Conservation (phyloP, 2,329 filamentous ascomycete genomes). For the Pyrenophora teres region DNA sequence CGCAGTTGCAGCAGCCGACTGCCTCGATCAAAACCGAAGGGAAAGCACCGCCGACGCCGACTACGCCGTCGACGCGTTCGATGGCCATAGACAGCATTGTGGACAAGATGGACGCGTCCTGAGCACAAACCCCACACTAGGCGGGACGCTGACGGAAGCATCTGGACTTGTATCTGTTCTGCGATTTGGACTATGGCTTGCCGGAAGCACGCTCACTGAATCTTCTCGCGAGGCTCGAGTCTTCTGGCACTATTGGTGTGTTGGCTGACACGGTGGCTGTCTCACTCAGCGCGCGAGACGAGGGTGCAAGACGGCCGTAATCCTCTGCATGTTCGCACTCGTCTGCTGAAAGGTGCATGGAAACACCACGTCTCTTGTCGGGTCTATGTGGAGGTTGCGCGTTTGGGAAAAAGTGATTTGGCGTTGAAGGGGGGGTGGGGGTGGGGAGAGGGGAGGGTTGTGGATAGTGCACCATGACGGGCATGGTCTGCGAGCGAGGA, state of each 20-base stretch:
- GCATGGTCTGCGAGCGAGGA: slow-evolving; percentile 1
- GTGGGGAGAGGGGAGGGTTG: slow-evolving; percentile 1
- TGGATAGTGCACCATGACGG: slow-evolving; percentile 3
- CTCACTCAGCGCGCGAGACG: slow-evolving; percentile 5
- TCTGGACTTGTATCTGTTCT: background rate
- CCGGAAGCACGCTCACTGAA: slow-evolving; percentile 4
- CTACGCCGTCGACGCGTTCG: slow-evolving; percentile 44
- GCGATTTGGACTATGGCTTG: slow-evolving; percentile 1
- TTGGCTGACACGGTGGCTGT: background rate
- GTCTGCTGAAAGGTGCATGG: background rate
- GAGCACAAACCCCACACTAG: slow-evolving; percentile 14
- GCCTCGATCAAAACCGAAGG: slow-evolving; percentile 29
- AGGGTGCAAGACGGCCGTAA: background rate
- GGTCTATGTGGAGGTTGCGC: slow-evolving; percentile 1
- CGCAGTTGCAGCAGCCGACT: slow-evolving; percentile 19
- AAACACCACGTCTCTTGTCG: background rate
- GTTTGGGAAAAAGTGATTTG: slow-evolving; percentile 17
- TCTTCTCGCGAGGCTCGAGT: slow-evolving; percentile 3
- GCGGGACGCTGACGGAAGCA: background rate
- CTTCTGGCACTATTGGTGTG: slow-evolving; percentile 4
- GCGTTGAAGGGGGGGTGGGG: slow-evolving; percentile 17
- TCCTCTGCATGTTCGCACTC: background rate
- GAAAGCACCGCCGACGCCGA: slow-evolving; percentile 44
- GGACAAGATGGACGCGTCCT: slow-evolving; percentile 44
- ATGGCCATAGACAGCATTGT: slow-evolving; percentile 50